Conservation (phyloP, 495 filamentous ascomycete species). For the Xylaria nigripes region DNA sequence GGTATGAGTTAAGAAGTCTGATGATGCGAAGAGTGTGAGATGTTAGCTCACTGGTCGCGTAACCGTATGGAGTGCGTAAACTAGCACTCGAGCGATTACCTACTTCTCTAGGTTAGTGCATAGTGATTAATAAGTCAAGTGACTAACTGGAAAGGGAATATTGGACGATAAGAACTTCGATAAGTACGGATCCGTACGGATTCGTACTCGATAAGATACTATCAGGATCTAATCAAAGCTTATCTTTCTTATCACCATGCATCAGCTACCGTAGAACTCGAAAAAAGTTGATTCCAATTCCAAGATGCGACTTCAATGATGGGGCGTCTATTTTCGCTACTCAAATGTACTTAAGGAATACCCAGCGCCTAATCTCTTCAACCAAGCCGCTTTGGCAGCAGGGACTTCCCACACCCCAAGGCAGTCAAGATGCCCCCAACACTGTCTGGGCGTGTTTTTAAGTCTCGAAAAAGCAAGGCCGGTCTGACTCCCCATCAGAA, state of each 20-base stretch:
- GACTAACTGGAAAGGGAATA: no score
- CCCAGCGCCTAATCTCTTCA: background rate
- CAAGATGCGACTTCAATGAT: constrained; percentile 6
- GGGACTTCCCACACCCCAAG: background rate
- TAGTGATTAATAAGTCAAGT: no score
- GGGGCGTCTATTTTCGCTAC: constrained; percentile 1
- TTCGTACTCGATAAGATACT: background rate
- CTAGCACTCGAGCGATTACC: no score
- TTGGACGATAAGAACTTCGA: no score
- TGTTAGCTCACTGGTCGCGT: background rate
- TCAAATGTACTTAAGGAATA: background rate
- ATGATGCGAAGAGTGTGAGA: background rate
- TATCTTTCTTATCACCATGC: constrained; percentile 2
- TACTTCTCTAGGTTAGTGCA: no score
- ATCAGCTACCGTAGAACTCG: constrained; percentile 9
- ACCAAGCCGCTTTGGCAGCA: background rate
- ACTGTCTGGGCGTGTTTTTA: constrained; percentile 55
- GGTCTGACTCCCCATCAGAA: constrained; percentile 62
- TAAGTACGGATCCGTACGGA: background rate
- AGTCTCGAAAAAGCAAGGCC: constrained; percentile 55
- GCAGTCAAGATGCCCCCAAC: constrained; percentile 41
- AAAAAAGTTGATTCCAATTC: constrained; percentile 9
- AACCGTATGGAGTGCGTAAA: no score
- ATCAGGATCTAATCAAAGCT: background rate
- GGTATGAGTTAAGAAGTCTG: background rate